Percentiles rank a stretch among this genome's conserved stretches.
Evolutionary conservation across 2,329 filamentous ascomycete species (phyloP).

Genomic region (Lithohypha guttulata): DNA sequence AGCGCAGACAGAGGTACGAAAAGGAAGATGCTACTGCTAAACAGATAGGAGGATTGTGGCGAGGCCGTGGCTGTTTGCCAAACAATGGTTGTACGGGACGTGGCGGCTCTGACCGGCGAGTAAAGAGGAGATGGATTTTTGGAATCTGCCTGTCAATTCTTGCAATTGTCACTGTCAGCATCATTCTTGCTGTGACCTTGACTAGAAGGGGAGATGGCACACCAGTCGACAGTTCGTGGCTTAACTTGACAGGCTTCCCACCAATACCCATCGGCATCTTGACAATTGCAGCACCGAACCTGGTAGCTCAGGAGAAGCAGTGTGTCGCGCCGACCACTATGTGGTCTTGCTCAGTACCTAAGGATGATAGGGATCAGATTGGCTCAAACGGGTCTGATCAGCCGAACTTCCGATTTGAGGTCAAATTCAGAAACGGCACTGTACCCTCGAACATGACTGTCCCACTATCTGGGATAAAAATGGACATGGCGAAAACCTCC

Average conservation of each 20-base stretch:
- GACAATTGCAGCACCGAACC: slow-evolving; percentile 64
- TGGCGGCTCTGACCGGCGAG: slow-evolving; percentile 51
- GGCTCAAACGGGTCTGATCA: slow-evolving; percentile 54
- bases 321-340: slow-evolving; percentile 64
- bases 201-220: slow-evolving; percentile 35
- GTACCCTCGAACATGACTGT: slow-evolving; percentile 50
- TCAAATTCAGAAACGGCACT: slow-evolving; percentile 49
- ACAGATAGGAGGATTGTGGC: slow-evolving; percentile 52
- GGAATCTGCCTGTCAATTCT: slow-evolving; percentile 47
- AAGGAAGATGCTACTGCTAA: slow-evolving; percentile 54
- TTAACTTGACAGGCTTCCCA: slow-evolving; percentile 78
- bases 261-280: slow-evolving; percentile 75
- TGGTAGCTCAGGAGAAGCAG: slow-evolving; percentile 50
- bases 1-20: slow-evolving; percentile 48
- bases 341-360: slow-evolving; percentile 80
- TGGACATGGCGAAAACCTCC: slow-evolving; percentile 28
- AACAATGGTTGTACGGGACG: slow-evolving; percentile 56
- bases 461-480: slow-evolving; percentile 27
- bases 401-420: slow-evolving; percentile 71
- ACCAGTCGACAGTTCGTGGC: slow-evolving; percentile 50
- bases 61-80: slow-evolving; percentile 53
- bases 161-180: slow-evolving; percentile 29
- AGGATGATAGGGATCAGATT: slow-evolving; percentile 58
- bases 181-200: slow-evolving; percentile 49
- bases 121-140: slow-evolving; percentile 47